Conservation (phyloP, 148 eudicot genomes). For the Persicaria tinctoria region DNA sequence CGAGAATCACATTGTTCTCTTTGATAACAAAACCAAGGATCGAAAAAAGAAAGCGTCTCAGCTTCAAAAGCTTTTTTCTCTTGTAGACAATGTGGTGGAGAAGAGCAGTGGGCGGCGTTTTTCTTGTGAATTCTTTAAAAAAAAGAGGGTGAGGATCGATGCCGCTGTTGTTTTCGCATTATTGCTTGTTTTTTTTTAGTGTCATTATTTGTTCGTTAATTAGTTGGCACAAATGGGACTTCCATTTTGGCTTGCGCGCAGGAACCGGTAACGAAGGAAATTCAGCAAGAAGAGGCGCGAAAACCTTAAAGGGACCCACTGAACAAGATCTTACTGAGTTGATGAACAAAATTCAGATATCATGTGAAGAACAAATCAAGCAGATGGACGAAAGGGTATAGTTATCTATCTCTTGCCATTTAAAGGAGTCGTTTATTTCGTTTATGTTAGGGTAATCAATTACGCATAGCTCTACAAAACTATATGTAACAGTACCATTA, state of each 20-base stretch:
- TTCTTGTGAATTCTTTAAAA: constrained; percentile 44
- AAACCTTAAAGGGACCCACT: no score
- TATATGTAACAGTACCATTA: no score
- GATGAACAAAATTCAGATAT: no score
- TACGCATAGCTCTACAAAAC: no score
- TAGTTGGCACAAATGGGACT: neutral
- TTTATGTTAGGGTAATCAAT: no score
- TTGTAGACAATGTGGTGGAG: constrained; percentile 44
- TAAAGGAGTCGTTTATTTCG: no score
- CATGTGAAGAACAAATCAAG: constrained; percentile 40
- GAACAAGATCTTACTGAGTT: no score
- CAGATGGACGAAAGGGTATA: constrained; percentile 66
- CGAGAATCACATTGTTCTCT: constrained; percentile 52
- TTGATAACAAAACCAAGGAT: constrained; percentile 67
- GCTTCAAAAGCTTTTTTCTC: constrained; percentile 41
- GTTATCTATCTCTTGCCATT: neutral
- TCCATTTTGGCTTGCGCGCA: neutral
- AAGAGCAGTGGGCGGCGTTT: constrained; percentile 50
- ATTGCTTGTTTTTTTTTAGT: neutral
- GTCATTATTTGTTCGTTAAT: neutral
- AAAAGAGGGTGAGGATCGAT: constrained; percentile 44
- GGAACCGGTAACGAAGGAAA: neutral
- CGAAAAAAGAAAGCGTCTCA: constrained; percentile 32
- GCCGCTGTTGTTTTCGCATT: neutral
- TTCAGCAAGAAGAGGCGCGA: no score